Conservation (phyloP, 2,329 filamentous ascomycete species). For the Calonectria fujianensis region DNA sequence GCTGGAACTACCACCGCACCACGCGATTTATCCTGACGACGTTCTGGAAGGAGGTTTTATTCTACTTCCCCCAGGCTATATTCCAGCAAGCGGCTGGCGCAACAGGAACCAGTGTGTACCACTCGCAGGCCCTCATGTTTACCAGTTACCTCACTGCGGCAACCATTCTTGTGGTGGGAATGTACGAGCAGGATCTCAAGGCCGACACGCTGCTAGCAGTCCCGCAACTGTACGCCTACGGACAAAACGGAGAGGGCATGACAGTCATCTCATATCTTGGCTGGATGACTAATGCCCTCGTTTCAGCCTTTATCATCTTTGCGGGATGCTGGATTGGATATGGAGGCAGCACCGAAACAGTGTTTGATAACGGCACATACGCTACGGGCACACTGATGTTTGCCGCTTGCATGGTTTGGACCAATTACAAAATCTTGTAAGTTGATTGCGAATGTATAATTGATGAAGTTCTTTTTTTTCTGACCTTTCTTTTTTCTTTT, state of each 20-base stretch:
- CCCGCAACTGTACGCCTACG: constrained; percentile 91
- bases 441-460: constrained; percentile 54
- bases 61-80: constrained; percentile 89
- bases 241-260: constrained; percentile 83
- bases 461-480: constrained; percentile 18
- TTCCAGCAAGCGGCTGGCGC: constrained; percentile 91
- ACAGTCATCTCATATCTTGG: constrained; percentile 83
- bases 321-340: constrained; percentile 76
- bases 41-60: constrained; percentile 92
- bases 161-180: constrained; percentile 89
- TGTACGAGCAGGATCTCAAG: constrained; percentile 93
- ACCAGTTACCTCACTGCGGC: constrained; percentile 97
- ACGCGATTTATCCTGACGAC: constrained; percentile 93
- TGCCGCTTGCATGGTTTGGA: constrained; percentile 81
- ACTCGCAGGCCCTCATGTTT: constrained; percentile 82
- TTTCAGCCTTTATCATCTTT: constrained; percentile 83
- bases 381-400: constrained; percentile 84
- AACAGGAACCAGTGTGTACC: constrained; percentile 90
- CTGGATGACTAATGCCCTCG: constrained; percentile 85
- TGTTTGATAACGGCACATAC: constrained; percentile 82
- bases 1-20: constrained; percentile 94
- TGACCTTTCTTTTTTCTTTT: constrained; percentile 41
- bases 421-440: constrained; percentile 85
- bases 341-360: constrained; percentile 67
- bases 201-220: constrained; percentile 91